phyloP scores from a whole-genome alignment of 345 rosid genomes.

The Durio zibethinus region DNA sequence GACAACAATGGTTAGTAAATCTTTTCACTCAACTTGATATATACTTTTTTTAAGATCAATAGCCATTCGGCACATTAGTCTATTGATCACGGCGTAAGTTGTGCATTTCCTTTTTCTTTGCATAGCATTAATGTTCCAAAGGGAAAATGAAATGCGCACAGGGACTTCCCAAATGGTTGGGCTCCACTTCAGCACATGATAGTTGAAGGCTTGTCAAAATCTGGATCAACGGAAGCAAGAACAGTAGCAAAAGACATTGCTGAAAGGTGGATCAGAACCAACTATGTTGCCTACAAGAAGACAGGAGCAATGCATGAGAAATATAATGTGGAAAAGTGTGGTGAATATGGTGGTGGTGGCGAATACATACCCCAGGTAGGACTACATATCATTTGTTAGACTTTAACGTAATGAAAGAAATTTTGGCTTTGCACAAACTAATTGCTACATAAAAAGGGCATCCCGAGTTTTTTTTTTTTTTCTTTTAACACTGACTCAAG shows the following conservation, averaged over 20 bases:
- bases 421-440: too few species aligned
- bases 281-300: conserved; percentile 31
- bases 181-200: conserved; percentile 77
- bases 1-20: conserved; percentile 63
- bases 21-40: not conserved
- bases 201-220: conserved; percentile 61
- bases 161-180: conserved; percentile 96
- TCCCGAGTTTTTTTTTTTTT: not conserved
- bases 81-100: not conserved
- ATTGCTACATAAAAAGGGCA: too few species aligned
- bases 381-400: not conserved
- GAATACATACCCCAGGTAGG: conserved; percentile 24
- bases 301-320: conserved; percentile 58
- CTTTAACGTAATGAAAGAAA: too few species aligned
- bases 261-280: conserved; percentile 68
- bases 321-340: conserved; percentile 36
- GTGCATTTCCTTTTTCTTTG: not conserved
- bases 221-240: conserved; percentile 47
- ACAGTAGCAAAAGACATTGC: conserved; percentile 69
- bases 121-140: not conserved
- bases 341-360: conserved; percentile 45
- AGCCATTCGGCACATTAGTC: not conserved
- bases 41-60: not conserved
- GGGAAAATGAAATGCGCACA: conserved; percentile 17
- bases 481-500: not conserved